phyloP scores from a whole-genome alignment of 192 early-diverging fungal species.

The Allomyces javanicus region DNA sequence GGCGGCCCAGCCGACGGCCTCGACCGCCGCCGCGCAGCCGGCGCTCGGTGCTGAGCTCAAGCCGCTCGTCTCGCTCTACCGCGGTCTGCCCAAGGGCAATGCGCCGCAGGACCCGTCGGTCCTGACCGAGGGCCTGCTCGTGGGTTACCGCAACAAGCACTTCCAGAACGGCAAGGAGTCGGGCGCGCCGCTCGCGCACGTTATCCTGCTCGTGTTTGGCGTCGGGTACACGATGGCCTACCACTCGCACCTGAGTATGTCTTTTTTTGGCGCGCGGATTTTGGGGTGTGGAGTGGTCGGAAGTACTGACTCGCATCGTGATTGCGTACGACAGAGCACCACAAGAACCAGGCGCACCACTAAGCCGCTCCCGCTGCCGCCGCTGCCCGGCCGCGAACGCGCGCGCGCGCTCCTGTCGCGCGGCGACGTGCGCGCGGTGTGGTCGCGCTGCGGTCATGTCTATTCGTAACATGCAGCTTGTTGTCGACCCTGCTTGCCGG shows the following conservation, averaged over 20 bases:
- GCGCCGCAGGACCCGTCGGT: neutral
- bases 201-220: neutral
- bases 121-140: neutral
- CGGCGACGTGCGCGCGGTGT: no score
- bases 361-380: neutral
- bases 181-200: neutral
- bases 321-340: neutral
- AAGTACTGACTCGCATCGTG: neutral
- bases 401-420: no score
- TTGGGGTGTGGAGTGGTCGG: neutral
- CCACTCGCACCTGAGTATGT: conserved; percentile 1
- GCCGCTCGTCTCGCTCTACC: neutral
- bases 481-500: no score
- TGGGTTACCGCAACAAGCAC: neutral
- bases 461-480: no score
- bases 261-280: neutral
- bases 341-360: conserved; percentile 1
- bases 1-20: neutral
- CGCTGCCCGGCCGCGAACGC: no score
- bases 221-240: neutral
- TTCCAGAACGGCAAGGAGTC: neutral
- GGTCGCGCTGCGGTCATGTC: no score
- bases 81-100: neutral
- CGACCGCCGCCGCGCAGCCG: neutral
- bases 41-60: neutral